Base-by-base conservation (phyloP, 495 filamentous ascomycete species). In the Penicillium macrosclerotiorum region DNA sequence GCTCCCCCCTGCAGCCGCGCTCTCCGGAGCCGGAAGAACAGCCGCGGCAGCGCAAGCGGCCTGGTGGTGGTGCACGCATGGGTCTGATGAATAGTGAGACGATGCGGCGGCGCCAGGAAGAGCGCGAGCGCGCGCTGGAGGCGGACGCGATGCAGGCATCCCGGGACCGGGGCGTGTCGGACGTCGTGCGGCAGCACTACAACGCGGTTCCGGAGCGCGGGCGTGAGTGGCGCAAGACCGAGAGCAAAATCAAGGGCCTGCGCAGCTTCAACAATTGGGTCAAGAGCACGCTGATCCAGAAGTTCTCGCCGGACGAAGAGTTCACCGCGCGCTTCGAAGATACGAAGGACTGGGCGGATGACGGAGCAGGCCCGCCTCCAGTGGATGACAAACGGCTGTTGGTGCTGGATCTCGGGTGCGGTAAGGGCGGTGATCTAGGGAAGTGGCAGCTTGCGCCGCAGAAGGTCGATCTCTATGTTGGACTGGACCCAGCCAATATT, bases 241-340 rank as follows among this genome's bases (percentile, higher is more conserved):
- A 91, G 55, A 90, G 85, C 60, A 83, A 85, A 45, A 98, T 98
- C 74, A 96, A 93, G 67, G 93, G 93, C 0, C 72, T 98, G 39
- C 82, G 93, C 14, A 88, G 83, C 54, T 95, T 94, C 73, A 98
- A 98, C 69, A 98, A 98, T 62, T 98, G 93, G 93, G 79, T 97
- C 64, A 98, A 98, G 75, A 94, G 88, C 64, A 89, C 85, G 11
- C 77, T 96, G 45, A 96, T 98, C 52, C 90, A 96, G 61, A 97
- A 96, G 60, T 97, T 96, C 67, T 89, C 89, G 2, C 90, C 89
- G 0, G 83, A 84, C 38, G 90, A 95, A 63, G 81, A 85, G 32
- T 82, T 76, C 49, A 59, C 74, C 22, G 65, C 79, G 18, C 57
- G 53, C 20, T 55, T 58, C 31, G 51, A 58, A 26, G 67, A 64